These are phyloP conservation scores for Beauveria varroae DNA, from an alignment of 2,329 filamentous ascomycete species.

Conservation along the genomic window DNA sequence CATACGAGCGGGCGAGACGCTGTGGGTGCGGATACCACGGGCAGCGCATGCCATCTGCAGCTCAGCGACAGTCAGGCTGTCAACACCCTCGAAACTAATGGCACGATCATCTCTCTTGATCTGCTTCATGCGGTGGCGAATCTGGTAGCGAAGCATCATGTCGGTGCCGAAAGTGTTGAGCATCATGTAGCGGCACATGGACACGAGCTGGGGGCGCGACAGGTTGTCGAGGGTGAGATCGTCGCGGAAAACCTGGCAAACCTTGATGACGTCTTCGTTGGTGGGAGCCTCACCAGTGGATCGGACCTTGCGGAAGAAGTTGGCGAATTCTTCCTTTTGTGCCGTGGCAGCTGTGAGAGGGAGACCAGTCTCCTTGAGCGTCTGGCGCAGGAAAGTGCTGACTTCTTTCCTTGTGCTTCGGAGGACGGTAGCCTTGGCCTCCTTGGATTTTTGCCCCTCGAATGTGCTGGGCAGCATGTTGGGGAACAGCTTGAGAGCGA, in stretches of 20 bases:
- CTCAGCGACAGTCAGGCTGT: conserved; percentile 86
- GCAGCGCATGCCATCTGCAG: conserved; percentile 87
- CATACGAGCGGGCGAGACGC: conserved; percentile 79
- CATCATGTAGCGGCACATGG: conserved; percentile 98
- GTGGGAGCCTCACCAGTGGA: conserved; percentile 87
- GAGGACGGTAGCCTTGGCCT: conserved; percentile 75
- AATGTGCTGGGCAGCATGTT: conserved; percentile 97
- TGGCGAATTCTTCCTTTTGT: conserved; percentile 86
- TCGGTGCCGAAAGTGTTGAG: conserved; percentile 95
- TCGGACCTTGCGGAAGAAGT: conserved; percentile 95
- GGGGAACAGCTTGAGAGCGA: conserved; percentile 91
- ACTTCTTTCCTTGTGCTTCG: conserved; percentile 89
- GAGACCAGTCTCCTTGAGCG: conserved; percentile 85
- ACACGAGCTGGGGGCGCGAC: conserved; percentile 88
- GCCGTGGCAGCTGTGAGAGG: conserved; percentile 77
- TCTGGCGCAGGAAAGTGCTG: conserved; percentile 80
- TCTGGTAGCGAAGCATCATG: conserved; percentile 93
- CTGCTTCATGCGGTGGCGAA: conserved; percentile 96
- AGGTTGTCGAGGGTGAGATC: conserved; percentile 96
- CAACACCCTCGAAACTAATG: conserved; percentile 89
- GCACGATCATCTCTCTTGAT: conserved; percentile 97
- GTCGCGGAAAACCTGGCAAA: conserved; percentile 98
- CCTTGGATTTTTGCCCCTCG: conserved; percentile 83
- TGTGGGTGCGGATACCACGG: conserved; percentile 86
- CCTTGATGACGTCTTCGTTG: conserved; percentile 88